Percentiles rank a stretch among this genome's conserved stretches.
These are phyloP conservation scores for Pichia sp. DNA, from an alignment of 1,139 yeast species.

Conservation along the genomic window DNA sequence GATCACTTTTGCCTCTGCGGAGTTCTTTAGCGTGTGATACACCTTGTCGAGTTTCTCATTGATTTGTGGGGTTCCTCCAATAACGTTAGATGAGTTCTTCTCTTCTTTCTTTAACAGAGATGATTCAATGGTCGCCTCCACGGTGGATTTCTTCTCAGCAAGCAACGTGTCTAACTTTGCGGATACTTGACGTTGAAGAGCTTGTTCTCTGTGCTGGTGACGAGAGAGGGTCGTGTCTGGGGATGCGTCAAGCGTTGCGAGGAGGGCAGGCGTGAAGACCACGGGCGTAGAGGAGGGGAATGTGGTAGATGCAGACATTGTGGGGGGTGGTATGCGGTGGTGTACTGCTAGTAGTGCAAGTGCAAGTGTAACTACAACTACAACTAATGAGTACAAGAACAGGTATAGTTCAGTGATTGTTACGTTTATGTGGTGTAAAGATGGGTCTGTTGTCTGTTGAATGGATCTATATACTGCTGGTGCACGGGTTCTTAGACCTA, in stretches of 20 bases:
- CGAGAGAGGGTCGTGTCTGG: constrained; percentile 80
- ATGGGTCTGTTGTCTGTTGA: too few species aligned
- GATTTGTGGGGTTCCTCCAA: constrained; percentile 22
- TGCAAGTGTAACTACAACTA: too few species aligned
- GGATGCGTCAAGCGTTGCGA: constrained; percentile 58
- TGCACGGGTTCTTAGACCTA: constrained; percentile 2
- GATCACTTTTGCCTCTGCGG: constrained; percentile 19
- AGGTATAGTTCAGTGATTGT: too few species aligned
- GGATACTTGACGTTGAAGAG: constrained; percentile 70
- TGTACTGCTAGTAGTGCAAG: too few species aligned
- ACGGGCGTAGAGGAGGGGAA: constrained; percentile 60
- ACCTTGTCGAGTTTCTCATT: constrained; percentile 39
- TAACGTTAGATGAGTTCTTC: constrained; percentile 20
- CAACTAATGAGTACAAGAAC: too few species aligned
- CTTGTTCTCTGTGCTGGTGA: constrained; percentile 69
- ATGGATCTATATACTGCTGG: too few species aligned
- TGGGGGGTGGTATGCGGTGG: too few species aligned
- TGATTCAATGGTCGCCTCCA: constrained; percentile 44
- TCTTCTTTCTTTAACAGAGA: constrained; percentile 21
- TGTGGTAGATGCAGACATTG: constrained; percentile 44
- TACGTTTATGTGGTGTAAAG: too few species aligned
- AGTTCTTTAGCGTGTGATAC: constrained; percentile 23
- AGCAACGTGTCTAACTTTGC: constrained; percentile 59
- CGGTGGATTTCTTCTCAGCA: constrained; percentile 46
- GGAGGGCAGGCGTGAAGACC: constrained; percentile 61